Conservation (phyloP, 441 rosid species). For the Populus hybrid region DNA sequence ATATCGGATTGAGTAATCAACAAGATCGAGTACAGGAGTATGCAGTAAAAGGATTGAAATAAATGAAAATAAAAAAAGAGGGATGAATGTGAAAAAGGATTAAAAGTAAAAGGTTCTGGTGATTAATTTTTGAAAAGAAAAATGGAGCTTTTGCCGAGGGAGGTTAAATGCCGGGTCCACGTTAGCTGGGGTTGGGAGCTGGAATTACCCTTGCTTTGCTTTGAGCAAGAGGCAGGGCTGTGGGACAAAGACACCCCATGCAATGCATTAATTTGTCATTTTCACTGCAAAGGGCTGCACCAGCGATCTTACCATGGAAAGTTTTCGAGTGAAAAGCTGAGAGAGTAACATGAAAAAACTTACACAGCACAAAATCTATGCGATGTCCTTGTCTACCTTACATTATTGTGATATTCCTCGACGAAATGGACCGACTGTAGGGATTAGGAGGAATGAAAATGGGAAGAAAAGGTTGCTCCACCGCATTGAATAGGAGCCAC, state of each 20-base stretch:
- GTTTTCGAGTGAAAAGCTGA: not conserved
- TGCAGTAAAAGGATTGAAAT: too few relatives aligned
- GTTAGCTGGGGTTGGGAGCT: too few relatives aligned
- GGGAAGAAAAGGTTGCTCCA: conserved; percentile 2
- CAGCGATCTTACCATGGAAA: not conserved
- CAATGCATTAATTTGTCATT: not conserved
- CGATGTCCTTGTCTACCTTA: not conserved
- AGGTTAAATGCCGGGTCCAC: too few relatives aligned
- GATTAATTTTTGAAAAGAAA: too few relatives aligned
- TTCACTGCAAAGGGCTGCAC: not conserved
- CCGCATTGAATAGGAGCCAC: conserved; percentile 23
- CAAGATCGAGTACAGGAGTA: too few relatives aligned
- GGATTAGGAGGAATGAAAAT: conserved; percentile 11
- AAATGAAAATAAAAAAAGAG: too few relatives aligned
- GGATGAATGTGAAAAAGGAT: too few relatives aligned
- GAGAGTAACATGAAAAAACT: not conserved
- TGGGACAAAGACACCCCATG: not conserved
- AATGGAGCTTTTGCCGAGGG: too few relatives aligned
- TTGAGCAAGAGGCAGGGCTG: not conserved
- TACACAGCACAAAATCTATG: not conserved
- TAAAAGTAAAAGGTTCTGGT: too few relatives aligned
- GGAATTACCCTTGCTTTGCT: not conserved
- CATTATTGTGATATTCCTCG: not conserved
- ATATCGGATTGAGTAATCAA: too few relatives aligned
- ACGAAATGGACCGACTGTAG: not conserved